Evolutionary conservation across 2,329 filamentous ascomycete genomes (phyloP).

Genomic region (Claviceps paspali): DNA sequence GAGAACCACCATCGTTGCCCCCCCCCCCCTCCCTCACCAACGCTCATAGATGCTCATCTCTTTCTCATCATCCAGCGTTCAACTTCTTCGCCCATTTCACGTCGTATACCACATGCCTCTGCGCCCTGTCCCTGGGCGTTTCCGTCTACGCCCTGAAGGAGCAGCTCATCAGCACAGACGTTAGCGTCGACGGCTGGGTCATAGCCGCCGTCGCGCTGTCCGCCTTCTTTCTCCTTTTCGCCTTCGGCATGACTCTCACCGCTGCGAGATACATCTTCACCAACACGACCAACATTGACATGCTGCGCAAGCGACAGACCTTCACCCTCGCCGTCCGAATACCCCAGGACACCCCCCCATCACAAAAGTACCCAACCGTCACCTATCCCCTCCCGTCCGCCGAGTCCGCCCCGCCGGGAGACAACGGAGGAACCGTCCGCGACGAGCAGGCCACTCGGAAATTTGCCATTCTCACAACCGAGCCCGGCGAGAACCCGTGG

Average conservation of each 20-base stretch:
- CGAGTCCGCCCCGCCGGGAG: not conserved
- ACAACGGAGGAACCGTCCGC: too few species aligned
- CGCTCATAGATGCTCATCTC: too few species aligned
- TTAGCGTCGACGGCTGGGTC: slow-evolving; percentile 39
- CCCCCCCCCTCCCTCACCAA: too few species aligned
- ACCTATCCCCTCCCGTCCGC: slow-evolving; percentile 37
- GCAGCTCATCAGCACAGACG: slow-evolving; percentile 25
- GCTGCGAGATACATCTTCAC: slow-evolving; percentile 52
- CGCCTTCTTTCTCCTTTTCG: slow-evolving; percentile 67
- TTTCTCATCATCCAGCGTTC: slow-evolving; percentile 37
- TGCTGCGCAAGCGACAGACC: slow-evolving; percentile 45
- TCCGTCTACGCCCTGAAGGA: slow-evolving; percentile 48
- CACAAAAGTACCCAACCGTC: slow-evolving; percentile 33
- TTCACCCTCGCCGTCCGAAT: slow-evolving; percentile 64
- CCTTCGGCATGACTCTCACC: slow-evolving; percentile 58
- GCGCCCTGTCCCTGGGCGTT: slow-evolving; percentile 45
- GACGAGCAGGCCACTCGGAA: slow-evolving; percentile 41
- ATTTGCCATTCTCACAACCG: slow-evolving; percentile 66
- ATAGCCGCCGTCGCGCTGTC: slow-evolving; percentile 51
- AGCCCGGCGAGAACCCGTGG: slow-evolving; percentile 72
- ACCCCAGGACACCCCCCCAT: slow-evolving; percentile 30
- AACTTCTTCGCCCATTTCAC: slow-evolving; percentile 90
- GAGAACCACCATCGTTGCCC: too few species aligned
- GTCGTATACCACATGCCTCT: slow-evolving; percentile 56
- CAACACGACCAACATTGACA: slow-evolving; percentile 78